Conservation (phyloP, 495 filamentous ascomycete genomes). For the Aspergillus baeticus region DNA sequence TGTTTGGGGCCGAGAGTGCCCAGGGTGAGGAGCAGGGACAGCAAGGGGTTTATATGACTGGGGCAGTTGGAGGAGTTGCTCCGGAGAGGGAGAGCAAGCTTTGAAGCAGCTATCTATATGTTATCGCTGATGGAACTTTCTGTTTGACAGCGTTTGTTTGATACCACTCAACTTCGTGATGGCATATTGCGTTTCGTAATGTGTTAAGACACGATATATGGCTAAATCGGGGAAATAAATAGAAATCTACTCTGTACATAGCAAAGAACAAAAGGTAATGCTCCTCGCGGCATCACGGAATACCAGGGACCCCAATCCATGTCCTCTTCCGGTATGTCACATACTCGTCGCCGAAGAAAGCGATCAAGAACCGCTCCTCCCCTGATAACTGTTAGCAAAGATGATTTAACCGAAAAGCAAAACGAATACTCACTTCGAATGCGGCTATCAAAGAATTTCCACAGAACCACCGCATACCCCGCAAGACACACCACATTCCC, state of each 20-base stretch:
- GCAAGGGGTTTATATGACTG: slow-evolving; percentile 57
- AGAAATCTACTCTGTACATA: slow-evolving; percentile 5
- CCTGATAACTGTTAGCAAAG: slow-evolving; percentile 31
- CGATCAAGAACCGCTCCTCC: slow-evolving; percentile 75
- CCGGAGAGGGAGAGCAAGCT: slow-evolving; percentile 47
- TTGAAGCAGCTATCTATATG: slow-evolving; percentile 12
- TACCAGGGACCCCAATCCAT: slow-evolving; percentile 75
- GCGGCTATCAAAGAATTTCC: slow-evolving; percentile 75
- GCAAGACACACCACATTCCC: slow-evolving; percentile 79
- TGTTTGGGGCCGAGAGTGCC: slow-evolving; percentile 48
- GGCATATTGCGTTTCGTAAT: background rate
- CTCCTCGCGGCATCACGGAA: slow-evolving; percentile 21
- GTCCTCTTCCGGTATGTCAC: slow-evolving; percentile 64
- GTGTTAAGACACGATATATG: background rate
- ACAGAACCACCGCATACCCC: slow-evolving; percentile 72
- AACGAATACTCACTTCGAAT: slow-evolving; percentile 58
- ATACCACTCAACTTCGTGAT: slow-evolving; percentile 13
- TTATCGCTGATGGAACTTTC: background rate
- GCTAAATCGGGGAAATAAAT: background rate
- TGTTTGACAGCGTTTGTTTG: background rate
- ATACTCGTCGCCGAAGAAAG: slow-evolving; percentile 87
- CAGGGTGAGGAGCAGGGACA: slow-evolving; percentile 25
- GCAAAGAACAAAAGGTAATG: background rate
- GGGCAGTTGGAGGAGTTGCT: slow-evolving; percentile 46
- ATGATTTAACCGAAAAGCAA: background rate